Base-by-base conservation (phyloP, 2,329 filamentous ascomycete genomes). In the Scorias spongiosa region DNA sequence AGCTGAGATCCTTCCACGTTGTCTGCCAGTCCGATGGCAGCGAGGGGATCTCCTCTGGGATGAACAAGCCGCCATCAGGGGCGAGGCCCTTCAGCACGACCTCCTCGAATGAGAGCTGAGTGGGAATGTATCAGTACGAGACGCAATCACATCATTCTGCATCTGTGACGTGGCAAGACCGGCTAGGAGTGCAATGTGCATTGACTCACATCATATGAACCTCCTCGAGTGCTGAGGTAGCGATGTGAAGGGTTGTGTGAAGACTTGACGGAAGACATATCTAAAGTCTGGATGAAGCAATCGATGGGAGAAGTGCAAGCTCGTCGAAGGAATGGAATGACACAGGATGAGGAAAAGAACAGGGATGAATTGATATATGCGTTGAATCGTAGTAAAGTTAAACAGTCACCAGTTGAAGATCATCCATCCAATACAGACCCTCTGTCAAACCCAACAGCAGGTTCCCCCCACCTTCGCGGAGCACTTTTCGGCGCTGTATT, bases 71-170 rank as follows among this genome's bases (percentile, higher is more conserved):
- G 46, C 86, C 85, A 58, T 95, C 88, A 39, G 76, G 71, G 46
- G 86, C 87, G 45, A 94, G 78, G 39, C 87, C 87, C 64, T 93
- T 93, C 51, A 94, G 72, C 36, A 94, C 86, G 40, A 87, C 87
- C 43, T 87, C 80, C 65, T 95, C 88, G 62, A 95, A 94, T 42
- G 85, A 88, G 54, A 93, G 74, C 82, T 88, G 49, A 36, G 40
- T 36, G 43, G 42, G 46, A 49, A 47, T 60, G 59, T 54, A 50
- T 55, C 46, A 53, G 55, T 51, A 51, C 50, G 45, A 48, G 20
- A n/a, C n/a, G n/a, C n/a, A n/a, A 46, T 46, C 46, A 45, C 45
- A 11, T 40, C 38, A 40, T 18, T 40, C 12, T 37, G 12, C 17
- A n/a, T n/a, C 34, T 37, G 12, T 3, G 12, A 37, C 17, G 17